A percentile compares a stretch with the other conserved stretches of the same genome.
These are phyloP conservation scores for Leersia perrieri DNA, from an alignment of 176 grass and related monocot species.

Conservation along the genomic window DNA sequence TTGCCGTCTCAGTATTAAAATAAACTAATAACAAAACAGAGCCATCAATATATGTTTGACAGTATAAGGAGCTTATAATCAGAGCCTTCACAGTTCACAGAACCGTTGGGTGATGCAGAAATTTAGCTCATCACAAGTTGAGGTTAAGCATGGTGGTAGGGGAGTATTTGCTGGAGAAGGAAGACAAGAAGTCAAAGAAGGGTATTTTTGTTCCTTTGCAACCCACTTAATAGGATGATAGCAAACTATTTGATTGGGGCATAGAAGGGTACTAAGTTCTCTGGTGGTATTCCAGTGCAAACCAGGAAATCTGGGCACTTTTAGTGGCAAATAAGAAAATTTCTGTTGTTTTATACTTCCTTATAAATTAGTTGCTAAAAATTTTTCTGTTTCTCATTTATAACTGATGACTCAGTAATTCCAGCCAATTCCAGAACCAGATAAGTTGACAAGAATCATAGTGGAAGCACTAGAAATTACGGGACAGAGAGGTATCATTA, in stretches of 20 bases:
- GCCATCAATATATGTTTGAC: not conserved
- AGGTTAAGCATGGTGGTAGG: not conserved
- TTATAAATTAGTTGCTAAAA: not conserved
- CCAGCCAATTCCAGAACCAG: constrained; percentile 58
- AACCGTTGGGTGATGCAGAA: not conserved
- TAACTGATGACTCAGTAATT: not conserved
- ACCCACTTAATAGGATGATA: not conserved
- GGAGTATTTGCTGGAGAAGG: not conserved
- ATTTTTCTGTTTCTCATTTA: not conserved
- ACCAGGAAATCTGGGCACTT: no score
- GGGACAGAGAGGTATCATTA: constrained; percentile 63
- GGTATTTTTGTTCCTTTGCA: not conserved
- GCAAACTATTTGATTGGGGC: not conserved
- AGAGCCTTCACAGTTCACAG: not conserved
- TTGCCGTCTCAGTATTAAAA: not conserved
- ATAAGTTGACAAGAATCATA: constrained; percentile 54
- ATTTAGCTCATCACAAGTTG: not conserved
- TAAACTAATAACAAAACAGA: not conserved
- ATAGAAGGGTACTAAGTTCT: not conserved
- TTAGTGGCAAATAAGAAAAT: not conserved
- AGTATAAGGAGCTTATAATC: not conserved
- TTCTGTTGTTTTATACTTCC: not conserved
- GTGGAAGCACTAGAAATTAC: constrained; percentile 55
- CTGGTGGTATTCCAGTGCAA: not conserved
- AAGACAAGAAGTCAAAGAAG: not conserved